Conservation (phyloP, 106 monocot species). For the Dendrobium chrysotoxum region DNA sequence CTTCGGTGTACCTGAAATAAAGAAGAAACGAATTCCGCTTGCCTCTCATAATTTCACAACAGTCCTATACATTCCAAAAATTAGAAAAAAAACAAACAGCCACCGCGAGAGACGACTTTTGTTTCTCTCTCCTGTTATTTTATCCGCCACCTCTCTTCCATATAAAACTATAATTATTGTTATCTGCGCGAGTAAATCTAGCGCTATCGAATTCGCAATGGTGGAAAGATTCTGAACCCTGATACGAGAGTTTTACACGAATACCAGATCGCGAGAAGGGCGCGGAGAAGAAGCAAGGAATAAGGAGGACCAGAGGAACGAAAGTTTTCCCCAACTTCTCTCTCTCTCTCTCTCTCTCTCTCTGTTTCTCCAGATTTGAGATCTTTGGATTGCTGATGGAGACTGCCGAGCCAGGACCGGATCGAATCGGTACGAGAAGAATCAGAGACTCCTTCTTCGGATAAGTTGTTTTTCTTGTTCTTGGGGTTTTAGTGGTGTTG, state of each 20-base stretch:
- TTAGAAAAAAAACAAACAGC: no score
- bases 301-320: background rate
- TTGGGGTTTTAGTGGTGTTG: background rate
- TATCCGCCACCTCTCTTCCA: no score
- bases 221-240: background rate
- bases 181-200: no score
- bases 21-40: no score
- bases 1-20: no score
- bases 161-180: no score
- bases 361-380: background rate
- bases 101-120: no score
- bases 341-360: background rate
- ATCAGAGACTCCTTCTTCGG: background rate
- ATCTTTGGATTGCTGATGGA: constrained; percentile 15
- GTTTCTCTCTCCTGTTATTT: no score
- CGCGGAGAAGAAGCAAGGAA: background rate
- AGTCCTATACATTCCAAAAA: no score
- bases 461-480: background rate
- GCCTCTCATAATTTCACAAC: no score
- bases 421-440: constrained; percentile 18
- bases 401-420: constrained; percentile 14
- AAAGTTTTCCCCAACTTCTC: background rate
- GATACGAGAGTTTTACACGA: background rate
- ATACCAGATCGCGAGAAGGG: background rate
- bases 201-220: background rate